Conservation (phyloP, 2,329 filamentous ascomycete species). For the Macrophomina tecta region DNA sequence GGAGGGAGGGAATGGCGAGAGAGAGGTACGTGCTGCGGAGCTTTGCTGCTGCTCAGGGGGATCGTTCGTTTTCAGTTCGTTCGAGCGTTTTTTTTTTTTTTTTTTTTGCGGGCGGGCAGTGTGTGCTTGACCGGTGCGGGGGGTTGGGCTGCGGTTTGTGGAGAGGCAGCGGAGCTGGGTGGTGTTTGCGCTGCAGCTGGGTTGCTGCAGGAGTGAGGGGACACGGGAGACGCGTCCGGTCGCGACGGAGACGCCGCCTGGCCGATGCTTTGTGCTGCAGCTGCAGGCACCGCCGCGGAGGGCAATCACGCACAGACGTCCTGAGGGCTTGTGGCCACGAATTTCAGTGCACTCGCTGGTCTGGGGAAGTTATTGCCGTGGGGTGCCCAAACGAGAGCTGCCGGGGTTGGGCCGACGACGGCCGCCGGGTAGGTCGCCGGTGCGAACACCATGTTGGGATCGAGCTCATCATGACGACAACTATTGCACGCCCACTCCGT, state of each 20-base stretch:
- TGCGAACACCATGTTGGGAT: slow-evolving; percentile 1
- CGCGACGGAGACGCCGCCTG: slow-evolving; percentile 5
- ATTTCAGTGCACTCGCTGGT: too few relatives aligned
- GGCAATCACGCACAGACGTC: too few relatives aligned
- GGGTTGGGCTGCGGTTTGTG: neutral
- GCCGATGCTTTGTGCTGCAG: too few relatives aligned
- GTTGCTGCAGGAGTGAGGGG: neutral
- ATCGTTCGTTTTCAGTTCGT: too few relatives aligned
- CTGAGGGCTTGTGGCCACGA: too few relatives aligned
- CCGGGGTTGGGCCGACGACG: neutral
- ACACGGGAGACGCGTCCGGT: slow-evolving; percentile 14
- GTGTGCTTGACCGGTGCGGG: neutral
- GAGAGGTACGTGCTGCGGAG: too few relatives aligned
- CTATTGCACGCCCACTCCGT: neutral
- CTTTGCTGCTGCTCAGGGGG: neutral
- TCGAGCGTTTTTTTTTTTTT: too few relatives aligned
- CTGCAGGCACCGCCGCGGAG: too few relatives aligned
- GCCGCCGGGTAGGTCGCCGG: neutral
- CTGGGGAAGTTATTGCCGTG: too few relatives aligned
- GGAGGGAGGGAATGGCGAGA: too few relatives aligned
- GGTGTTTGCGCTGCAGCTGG: neutral
- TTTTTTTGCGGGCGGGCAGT: neutral
- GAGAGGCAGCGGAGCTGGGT: neutral
- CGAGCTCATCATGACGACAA: slow-evolving; percentile 22
- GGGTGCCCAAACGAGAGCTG: neutral